A percentile compares a stretch with the other conserved stretches of the same genome.
These are phyloP conservation scores for Psilocybe azurescens DNA, from an alignment of 768 basidiomycete genomes.

Conservation along the genomic window DNA sequence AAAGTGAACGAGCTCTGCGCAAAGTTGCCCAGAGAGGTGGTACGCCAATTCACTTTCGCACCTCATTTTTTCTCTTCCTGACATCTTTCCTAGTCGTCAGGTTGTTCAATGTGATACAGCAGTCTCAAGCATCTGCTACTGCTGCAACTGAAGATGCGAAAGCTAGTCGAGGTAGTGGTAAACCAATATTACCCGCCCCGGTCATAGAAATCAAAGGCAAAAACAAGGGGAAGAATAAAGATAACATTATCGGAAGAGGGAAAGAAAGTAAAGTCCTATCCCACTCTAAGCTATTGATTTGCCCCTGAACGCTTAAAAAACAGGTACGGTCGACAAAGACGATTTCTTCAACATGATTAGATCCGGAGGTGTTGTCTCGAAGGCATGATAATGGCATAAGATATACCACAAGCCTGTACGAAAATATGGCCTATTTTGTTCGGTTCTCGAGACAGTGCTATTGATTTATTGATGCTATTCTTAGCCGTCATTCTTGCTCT, in stretches of 20 bases:
- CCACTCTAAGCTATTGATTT: neutral
- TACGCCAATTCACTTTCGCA: constrained; percentile 35
- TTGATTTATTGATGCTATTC: constrained; percentile 14
- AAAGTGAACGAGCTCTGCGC: constrained; percentile 74
- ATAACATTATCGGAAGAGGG: constrained; percentile 56
- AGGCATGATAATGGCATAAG: constrained; percentile 43
- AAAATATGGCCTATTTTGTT: constrained; percentile 9
- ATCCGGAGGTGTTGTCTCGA: constrained; percentile 81
- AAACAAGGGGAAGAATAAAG: constrained; percentile 58
- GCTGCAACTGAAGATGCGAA: constrained; percentile 63
- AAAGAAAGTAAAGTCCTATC: constrained; percentile 54
- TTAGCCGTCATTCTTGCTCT: neutral
- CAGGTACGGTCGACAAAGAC: constrained; percentile 68
- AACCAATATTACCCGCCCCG: constrained; percentile 74
- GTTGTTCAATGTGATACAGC: constrained; percentile 86
- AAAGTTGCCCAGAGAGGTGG: constrained; percentile 90
- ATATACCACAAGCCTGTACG: constrained; percentile 19
- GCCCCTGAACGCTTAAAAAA: constrained; percentile 14
- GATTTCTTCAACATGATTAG: constrained; percentile 86
- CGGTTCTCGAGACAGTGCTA: constrained; percentile 9
- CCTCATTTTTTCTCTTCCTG: neutral
- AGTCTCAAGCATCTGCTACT: constrained; percentile 67
- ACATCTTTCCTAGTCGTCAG: constrained; percentile 65
- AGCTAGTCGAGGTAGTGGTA: constrained; percentile 70
- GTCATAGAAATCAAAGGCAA: constrained; percentile 53